Evolutionary conservation across 345 rosid genomes (phyloP), one percentile per base, ranked within the genome.

Genomic region (Balakata baccata): DNA sequence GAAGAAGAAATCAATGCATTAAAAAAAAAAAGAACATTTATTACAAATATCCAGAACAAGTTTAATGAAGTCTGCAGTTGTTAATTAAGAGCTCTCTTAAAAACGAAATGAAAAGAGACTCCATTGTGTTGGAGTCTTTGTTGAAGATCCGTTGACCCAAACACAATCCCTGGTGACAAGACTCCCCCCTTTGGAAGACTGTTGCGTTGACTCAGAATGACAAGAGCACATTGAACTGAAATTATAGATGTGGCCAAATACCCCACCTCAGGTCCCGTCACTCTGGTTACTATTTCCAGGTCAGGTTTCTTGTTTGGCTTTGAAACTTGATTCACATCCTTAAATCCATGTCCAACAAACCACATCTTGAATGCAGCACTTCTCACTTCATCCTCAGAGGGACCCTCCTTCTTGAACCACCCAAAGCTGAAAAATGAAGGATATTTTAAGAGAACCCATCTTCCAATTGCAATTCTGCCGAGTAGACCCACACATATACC

Each of bases 361-460:
- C 92, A 88, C 97, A 93, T 91, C 79, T 91, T 89, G 50, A 91
- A 93, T 20, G 96, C 80, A 38, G 96, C 94, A 43, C 90, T 87
- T 52, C 78, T 81, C 37, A 93, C 94, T 75, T 91, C 96, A 23
- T 91, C 96, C 70, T 89, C 93, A 1, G 92, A 73, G 12, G 98
- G 96, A 70, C 98, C 97, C 9, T 78, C 72, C 90, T 91, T 87
- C 73, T 78, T 85, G 78, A 93, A 93, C 90, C 82, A 79, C 62
- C 97, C 98, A 51, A 90, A 79, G 85, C 94, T 88, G 77, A 93
- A 93, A 66, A 88, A 6, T 6, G 97, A 91, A 49, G 98, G 98
- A 62, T 91, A 88, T 37, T 87, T 85, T 54, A 89, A 79, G 64
- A 93, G 94, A 77, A 91, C 91, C 90, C 87, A 83, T 88, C 96